Conservation (phyloP, 148 eudicot genomes). For the Arctostaphylos glauca region DNA sequence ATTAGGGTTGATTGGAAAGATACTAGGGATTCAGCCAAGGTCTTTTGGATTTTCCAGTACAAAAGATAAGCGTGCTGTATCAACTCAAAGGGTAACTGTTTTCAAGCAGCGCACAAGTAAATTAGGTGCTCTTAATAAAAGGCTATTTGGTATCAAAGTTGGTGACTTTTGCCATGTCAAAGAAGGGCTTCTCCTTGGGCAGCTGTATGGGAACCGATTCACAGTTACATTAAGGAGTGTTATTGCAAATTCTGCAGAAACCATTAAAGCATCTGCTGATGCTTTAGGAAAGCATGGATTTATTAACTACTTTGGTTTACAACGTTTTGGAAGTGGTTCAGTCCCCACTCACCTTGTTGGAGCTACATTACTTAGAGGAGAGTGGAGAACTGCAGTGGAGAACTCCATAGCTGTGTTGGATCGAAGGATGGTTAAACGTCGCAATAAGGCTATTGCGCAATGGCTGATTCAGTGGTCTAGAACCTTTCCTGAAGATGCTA, state of each 20-base stretch:
- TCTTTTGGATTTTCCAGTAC: constrained; percentile 98
- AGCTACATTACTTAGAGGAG: constrained; percentile 82
- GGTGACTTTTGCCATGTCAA: constrained; percentile 93
- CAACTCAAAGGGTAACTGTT: constrained; percentile 95
- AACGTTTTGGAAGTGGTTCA: constrained; percentile 96
- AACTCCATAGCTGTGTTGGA: too few species aligned
- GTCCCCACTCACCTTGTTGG: constrained; percentile 91
- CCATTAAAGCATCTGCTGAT: constrained; percentile 65
- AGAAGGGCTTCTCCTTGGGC: constrained; percentile 88
- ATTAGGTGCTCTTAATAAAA: constrained; percentile 76
- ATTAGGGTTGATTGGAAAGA: constrained; percentile 76
- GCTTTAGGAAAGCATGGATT: constrained; percentile 81
- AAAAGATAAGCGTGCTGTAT: constrained; percentile 89
- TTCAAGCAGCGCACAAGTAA: constrained; percentile 78
- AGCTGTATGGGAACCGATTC: constrained; percentile 85
- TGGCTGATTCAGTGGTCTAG: too few species aligned
- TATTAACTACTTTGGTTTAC: constrained; percentile 91
- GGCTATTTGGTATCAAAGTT: constrained; percentile 82
- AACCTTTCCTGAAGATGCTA: too few species aligned
- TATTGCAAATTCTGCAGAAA: constrained; percentile 76
- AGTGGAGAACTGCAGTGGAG: constrained; percentile 79
- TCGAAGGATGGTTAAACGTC: too few species aligned
- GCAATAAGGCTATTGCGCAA: too few species aligned
- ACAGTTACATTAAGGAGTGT: constrained; percentile 85
- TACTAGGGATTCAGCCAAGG: constrained; percentile 91